These are phyloP conservation scores for Capsicum chinense DNA, from an alignment of 257 asterid species.

Conservation along the genomic window DNA sequence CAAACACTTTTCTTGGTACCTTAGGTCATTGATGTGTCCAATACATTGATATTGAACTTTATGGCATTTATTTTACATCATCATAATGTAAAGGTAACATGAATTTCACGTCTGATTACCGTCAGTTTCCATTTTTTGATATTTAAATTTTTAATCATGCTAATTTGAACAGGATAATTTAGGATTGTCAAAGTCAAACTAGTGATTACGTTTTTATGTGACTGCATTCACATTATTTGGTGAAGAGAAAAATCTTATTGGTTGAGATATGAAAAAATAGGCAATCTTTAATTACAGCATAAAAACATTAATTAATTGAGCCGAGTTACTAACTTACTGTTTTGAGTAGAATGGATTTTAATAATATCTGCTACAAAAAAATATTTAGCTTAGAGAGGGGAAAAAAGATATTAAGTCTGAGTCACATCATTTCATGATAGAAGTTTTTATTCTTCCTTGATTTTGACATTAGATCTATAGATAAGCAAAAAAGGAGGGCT, in stretches of 20 bases:
- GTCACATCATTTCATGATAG: not conserved
- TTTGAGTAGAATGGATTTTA: not conserved
- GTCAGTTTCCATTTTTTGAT: not conserved
- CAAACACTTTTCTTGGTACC: conserved; percentile 1
- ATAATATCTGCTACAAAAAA: not conserved
- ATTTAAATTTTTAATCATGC: not conserved
- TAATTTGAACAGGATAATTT: not conserved
- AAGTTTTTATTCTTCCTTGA: not conserved
- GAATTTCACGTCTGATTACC: not conserved
- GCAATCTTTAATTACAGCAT: not conserved
- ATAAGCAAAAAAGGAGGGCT: not conserved
- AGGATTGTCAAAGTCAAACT: not conserved
- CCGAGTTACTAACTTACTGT: not conserved
- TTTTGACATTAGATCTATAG: conserved; percentile 1
- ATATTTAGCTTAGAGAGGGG: not conserved
- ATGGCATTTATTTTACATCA: not conserved
- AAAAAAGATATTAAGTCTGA: not conserved
- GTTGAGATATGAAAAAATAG: not conserved
- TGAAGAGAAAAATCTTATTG: not conserved
- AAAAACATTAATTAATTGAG: not conserved
- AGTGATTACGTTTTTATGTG: not conserved
- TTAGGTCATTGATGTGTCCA: not conserved
- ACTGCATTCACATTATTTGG: not conserved
- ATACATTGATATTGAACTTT: conserved; percentile 1
- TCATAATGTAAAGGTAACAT: not conserved